Evolutionary conservation across 2,329 filamentous ascomycete genomes (phyloP).

Genomic region (Xylaria sp.): DNA sequence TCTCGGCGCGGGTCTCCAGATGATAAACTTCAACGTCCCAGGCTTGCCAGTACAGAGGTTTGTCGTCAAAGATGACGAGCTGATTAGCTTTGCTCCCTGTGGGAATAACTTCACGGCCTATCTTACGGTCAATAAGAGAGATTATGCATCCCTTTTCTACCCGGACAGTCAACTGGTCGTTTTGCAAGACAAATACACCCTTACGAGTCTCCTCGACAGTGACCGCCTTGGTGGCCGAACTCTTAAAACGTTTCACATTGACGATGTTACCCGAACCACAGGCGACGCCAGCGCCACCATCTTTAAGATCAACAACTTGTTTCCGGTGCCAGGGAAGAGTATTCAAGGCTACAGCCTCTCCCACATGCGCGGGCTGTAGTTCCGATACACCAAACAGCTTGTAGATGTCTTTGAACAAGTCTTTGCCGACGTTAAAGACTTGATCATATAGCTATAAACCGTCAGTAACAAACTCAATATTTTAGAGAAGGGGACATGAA

Average conservation of each 20-base stretch:
- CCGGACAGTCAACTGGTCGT: constrained; percentile 78
- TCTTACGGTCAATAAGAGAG: constrained; percentile 80
- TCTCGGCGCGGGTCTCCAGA: constrained; percentile 83
- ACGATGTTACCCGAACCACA: constrained; percentile 66
- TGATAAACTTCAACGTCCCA: constrained; percentile 99
- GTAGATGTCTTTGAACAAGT: constrained; percentile 76
- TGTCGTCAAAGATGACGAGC: constrained; percentile 95
- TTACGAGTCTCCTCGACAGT: constrained; percentile 62
- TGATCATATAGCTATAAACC: constrained; percentile 75
- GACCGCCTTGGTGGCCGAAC: constrained; percentile 59
- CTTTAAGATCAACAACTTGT: constrained; percentile 75
- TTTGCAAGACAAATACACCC: constrained; percentile 81
- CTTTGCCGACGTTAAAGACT: constrained; percentile 81
- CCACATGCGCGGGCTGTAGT: constrained; percentile 53
- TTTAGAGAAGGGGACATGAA: background rate
- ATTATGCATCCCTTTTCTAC: constrained; percentile 82
- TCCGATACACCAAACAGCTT: constrained; percentile 71
- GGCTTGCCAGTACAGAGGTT: constrained; percentile 95
- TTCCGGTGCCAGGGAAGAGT: constrained; percentile 87
- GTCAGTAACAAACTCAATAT: constrained; percentile 21
- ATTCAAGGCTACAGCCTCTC: constrained; percentile 75
- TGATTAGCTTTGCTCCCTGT: constrained; percentile 84
- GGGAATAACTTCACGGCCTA: constrained; percentile 81
- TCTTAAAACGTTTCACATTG: constrained; percentile 59
- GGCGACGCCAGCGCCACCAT: constrained; percentile 63